Conservation (phyloP, 2,329 filamentous ascomycete species). For the Raffaelea ambrosiae region DNA sequence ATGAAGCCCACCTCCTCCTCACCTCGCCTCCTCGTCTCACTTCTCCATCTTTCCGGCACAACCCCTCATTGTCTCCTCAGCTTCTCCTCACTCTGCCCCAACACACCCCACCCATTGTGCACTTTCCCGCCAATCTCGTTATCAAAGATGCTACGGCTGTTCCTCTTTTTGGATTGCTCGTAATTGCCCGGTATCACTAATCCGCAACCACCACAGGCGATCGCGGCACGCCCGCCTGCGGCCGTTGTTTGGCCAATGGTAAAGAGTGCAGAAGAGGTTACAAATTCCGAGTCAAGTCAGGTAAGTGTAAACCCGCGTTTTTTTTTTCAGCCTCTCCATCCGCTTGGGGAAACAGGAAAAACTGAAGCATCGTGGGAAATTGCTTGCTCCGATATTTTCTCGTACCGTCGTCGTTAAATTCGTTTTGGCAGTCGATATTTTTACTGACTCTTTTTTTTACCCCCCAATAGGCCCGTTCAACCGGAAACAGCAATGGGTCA, state of each 20-base stretch:
- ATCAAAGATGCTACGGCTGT: too few relatives aligned
- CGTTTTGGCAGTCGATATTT: too few relatives aligned
- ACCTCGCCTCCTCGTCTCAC: not conserved
- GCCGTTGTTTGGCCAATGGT: slow-evolving; percentile 19
- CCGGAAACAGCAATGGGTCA: slow-evolving; percentile 24
- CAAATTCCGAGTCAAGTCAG: slow-evolving; percentile 22
- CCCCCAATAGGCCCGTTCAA: slow-evolving; percentile 16
- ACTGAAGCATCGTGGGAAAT: not conserved
- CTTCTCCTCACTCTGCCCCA: too few relatives aligned
- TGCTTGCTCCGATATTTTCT: too few relatives aligned
- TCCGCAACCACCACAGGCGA: slow-evolving; percentile 24
- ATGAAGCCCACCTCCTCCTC: not conserved
- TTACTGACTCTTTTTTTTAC: too few relatives aligned
- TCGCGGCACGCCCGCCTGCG: slow-evolving; percentile 24
- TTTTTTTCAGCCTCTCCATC: not conserved
- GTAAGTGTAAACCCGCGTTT: slow-evolving; percentile 8
- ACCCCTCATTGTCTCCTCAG: not conserved
- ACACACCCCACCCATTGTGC: not conserved
- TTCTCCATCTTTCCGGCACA: too few relatives aligned
- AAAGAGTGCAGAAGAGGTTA: slow-evolving; percentile 21
- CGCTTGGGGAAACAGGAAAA: not conserved
- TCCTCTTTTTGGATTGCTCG: not conserved
- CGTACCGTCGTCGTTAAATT: too few relatives aligned
- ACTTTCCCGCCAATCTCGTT: too few relatives aligned
- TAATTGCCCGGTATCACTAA: not conserved